A percentile compares a stretch with the other conserved stretches of the same genome.
Evolutionary conservation across 805 yeast species (phyloP).

Genomic region (Cyberlindnera maclurae): DNA sequence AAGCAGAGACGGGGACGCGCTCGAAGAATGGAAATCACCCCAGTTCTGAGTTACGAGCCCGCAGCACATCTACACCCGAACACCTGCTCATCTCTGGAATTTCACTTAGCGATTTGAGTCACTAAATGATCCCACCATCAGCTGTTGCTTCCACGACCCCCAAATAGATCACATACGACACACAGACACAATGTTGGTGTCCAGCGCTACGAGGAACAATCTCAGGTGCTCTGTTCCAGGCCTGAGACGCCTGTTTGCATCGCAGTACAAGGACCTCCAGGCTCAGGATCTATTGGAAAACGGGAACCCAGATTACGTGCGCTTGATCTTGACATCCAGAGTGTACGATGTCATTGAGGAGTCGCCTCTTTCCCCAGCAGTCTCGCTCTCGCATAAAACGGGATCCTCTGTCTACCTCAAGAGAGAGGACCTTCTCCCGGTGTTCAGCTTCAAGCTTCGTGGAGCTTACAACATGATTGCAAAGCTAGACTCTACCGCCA

Average conservation of each 20-base stretch:
- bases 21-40: too few species aligned
- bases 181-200: background rate
- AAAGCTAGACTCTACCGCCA: conserved; percentile 52
- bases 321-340: conserved; percentile 81
- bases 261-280: conserved; percentile 21
- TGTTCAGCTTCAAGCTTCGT: conserved; percentile 90
- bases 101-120: too few species aligned
- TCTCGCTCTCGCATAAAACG: conserved; percentile 64
- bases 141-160: background rate
- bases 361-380: conserved; percentile 75
- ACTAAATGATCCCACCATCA: background rate
- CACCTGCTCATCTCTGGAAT: too few species aligned
- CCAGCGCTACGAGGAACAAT: background rate
- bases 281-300: conserved; percentile 45
- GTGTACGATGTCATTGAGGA: conserved; percentile 94
- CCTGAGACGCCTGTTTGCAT: conserved; percentile 1
- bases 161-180: too few species aligned
- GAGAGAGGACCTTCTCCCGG: conserved; percentile 91
- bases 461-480: conserved; percentile 99
- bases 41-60: too few species aligned
- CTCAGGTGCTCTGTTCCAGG: background rate
- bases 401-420: conserved; percentile 73
- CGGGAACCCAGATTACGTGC: conserved; percentile 88
- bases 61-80: too few species aligned
- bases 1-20: too few species aligned